Evolutionary conservation across 2,329 filamentous ascomycete species (phyloP), one percentile per base, ranked within the genome.

Genomic region (Trichoderma pleuroti): DNA sequence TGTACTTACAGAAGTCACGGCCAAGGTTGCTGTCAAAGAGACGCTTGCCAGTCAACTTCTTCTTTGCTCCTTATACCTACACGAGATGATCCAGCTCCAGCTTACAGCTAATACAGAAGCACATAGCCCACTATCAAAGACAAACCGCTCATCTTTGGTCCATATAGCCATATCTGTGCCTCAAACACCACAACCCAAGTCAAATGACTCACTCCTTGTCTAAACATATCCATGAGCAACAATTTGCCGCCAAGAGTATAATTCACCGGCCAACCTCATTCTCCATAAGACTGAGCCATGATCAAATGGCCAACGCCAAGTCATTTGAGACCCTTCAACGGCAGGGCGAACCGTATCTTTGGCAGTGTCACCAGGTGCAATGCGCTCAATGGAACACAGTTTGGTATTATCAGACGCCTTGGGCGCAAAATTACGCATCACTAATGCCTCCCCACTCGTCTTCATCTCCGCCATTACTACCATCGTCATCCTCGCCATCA

Each of bases 361-460:
- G 4, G n/a, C 21, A 54, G 30, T 7, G 1, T 30, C 21, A 39
- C 49, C 26, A 30, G 32, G 34, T 16, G 7, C 63, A 42, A 21
- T 7, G 18, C 18, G 16, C 16, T 30, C 24, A 7, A 65, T 28
- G 32, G 16, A 24, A 28, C 16, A 12, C 42, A 9, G n/a, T 32
- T 24, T 10, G 30, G 57, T 59, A 34, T 59, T 56, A 56, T 49
- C 34, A 52, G 16, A 39, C 36, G n/a, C 56, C 16, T 26, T 52
- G 4, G 1, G 24, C 12, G 7, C 28, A 9, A 30, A 4, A 26
- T 32, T 68, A 68, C 28, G 65, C 36, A 46, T 70, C 71, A 52
- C 68, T 62, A 30, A 72, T 46, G 42, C 71, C 71, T 16, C 57
- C 71, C 71, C 71, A 72, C 56, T 72, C 71, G 24, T 72, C 71